Percentiles rank a stretch among this genome's conserved stretches.
Conservation (phyloP, 192 early-diverging fungal species). For the Chytriomyces confervae region DNA sequence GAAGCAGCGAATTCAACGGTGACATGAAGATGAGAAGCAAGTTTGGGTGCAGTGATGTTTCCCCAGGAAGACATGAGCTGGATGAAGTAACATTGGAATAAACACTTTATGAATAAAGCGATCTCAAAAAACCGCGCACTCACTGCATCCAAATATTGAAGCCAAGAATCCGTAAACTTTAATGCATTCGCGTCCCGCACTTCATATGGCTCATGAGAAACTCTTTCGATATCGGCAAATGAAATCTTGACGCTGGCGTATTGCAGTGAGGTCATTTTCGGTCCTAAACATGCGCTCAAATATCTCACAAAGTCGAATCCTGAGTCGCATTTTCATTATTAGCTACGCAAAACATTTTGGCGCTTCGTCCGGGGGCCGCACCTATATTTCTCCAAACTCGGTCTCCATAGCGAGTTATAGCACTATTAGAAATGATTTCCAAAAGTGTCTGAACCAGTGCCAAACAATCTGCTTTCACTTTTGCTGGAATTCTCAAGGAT, state of each 20-base stretch:
- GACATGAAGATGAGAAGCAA: slow-evolving; percentile 21
- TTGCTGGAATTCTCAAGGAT: slow-evolving; percentile 29
- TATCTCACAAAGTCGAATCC: slow-evolving; percentile 39
- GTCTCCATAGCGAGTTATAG: slow-evolving; percentile 42
- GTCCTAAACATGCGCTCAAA: slow-evolving; percentile 39
- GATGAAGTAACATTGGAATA: no score
- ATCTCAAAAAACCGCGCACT: background rate
- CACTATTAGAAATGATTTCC: slow-evolving; percentile 40
- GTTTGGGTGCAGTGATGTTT: slow-evolving; percentile 5
- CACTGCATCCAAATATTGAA: slow-evolving; percentile 34
- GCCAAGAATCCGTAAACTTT: slow-evolving; percentile 36
- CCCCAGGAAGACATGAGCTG: slow-evolving; percentile 24
- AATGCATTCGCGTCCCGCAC: background rate
- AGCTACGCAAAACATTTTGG: slow-evolving; percentile 4
- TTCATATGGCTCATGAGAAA: slow-evolving; percentile 25
- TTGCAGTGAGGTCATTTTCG: no score
- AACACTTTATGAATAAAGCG: no score
- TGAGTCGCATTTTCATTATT: background rate
- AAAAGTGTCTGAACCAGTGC: no score
- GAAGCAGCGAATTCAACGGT: slow-evolving; percentile 22
- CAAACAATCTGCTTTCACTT: background rate
- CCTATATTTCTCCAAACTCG: slow-evolving; percentile 52
- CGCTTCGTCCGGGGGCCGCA: slow-evolving; percentile 20
- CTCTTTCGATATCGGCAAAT: slow-evolving; percentile 19
- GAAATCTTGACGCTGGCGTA: no score